Conservation (phyloP, 2,329 filamentous ascomycete species). For the Fusarium sp. region DNA sequence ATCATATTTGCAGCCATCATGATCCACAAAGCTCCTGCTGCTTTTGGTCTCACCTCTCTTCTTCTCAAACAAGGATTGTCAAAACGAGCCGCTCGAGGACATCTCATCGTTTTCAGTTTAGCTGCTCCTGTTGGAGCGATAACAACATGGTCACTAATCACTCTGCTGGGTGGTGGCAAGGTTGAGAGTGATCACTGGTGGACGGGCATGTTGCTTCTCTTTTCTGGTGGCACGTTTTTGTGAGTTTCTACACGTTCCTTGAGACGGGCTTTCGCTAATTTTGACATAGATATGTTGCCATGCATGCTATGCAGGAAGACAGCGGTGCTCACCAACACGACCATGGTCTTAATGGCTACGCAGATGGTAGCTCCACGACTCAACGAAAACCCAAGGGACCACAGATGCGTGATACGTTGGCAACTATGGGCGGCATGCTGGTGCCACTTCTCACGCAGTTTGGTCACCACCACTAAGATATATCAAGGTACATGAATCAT, state of each 20-base stretch:
- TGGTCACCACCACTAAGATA: constrained; percentile 75
- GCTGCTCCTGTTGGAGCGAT: constrained; percentile 90
- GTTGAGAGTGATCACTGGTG: constrained; percentile 79
- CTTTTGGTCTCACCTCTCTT: constrained; percentile 92
- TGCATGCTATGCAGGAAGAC: constrained; percentile 96
- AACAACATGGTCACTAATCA: constrained; percentile 83
- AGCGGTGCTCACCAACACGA: constrained; percentile 61
- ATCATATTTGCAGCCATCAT: constrained; percentile 97
- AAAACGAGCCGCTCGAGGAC: constrained; percentile 84
- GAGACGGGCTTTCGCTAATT: constrained; percentile 28
- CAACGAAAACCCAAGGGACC: constrained; percentile 67
- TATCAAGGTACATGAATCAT: constrained; percentile 5
- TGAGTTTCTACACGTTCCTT: constrained; percentile 61
- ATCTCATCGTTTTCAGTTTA: constrained; percentile 90
- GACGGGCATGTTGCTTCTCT: constrained; percentile 93
- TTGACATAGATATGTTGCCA: constrained; percentile 85
- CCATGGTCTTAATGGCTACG: constrained; percentile 67
- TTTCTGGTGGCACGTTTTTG: constrained; percentile 95
- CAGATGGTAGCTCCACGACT: constrained; percentile 58
- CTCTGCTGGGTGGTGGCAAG: constrained; percentile 74
- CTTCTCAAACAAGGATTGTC: constrained; percentile 91
- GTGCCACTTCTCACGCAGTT: constrained; percentile 82
- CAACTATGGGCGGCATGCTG: constrained; percentile 81
- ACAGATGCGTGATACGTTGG: constrained; percentile 75
- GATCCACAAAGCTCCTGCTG: constrained; percentile 96